Evolutionary conservation across 1,284 basidiomycete species (phyloP), one percentile per base, ranked within the genome.

Genomic region (Trichosporon sp.): DNA sequence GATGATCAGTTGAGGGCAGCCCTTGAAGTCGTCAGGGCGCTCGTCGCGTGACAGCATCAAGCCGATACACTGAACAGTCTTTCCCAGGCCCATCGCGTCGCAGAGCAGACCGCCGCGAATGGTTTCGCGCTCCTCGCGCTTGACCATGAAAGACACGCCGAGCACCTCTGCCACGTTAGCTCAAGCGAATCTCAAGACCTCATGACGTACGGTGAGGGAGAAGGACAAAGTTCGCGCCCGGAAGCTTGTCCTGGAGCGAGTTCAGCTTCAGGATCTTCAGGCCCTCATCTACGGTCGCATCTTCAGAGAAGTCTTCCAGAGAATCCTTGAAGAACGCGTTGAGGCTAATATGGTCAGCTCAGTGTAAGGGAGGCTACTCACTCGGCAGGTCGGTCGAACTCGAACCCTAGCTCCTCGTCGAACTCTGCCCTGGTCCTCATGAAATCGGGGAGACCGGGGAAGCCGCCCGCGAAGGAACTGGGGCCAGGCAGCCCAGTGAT

Each of bases 21-120:
- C 78, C 70, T 81, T 83, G 78, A 74, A 62, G 76, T 77, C 4
- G 65, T 73, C 67, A 79, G 83, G 32, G 65, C 62, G 34, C 75
- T 78, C 35, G 71, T 84, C 81, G 2, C 74, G 73, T 47, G 74
- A 72, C 1, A 73, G 65, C 72, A 83, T 82, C 13, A 77, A 72
- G 0, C 80, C 84, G 60, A 84, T 80, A 25, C 80, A 75, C 68
- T 84, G 83, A 0, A 85, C 77, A 0, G 84, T 85, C 77, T 83
- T 83, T 32, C 81, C 81, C 2, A 81, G 72, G 70, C 73, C 69
- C 78, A 81, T 81, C 0, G 74, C 75, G 69, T 81, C 80, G 18
- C 75, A 80, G 21, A 82, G 72, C 21, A 83, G 75, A 1, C 83
- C 83, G 11, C 84, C 83, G 13, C 73, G 72, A 31, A 72, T 65